A percentile compares a stretch with the other conserved stretches of the same genome.
These are phyloP conservation scores for Macrophomina phaseolina DNA, from an alignment of 2,329 filamentous ascomycete species.

Conservation along the genomic window DNA sequence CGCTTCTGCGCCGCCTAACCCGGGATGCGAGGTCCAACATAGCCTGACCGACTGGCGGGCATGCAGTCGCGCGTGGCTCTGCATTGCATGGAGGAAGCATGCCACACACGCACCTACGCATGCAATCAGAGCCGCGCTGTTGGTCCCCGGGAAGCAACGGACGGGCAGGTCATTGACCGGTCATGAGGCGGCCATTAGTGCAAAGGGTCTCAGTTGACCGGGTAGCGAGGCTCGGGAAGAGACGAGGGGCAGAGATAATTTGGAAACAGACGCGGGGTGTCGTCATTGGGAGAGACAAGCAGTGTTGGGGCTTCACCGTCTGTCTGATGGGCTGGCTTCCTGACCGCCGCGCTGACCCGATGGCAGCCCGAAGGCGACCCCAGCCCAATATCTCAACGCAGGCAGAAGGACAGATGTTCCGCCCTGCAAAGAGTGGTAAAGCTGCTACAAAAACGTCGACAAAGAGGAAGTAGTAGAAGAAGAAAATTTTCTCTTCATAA, in stretches of 20 bases:
- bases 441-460: neutral
- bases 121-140: neutral
- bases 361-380: neutral
- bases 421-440: neutral
- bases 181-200: slow-evolving; percentile 18
- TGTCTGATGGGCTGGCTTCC: neutral
- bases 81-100: neutral
- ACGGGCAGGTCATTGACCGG: neutral
- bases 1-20: too few relatives aligned
- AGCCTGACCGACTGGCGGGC: neutral
- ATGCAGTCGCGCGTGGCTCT: slow-evolving; percentile 7
- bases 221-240: neutral
- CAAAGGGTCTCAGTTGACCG: neutral
- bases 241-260: neutral
- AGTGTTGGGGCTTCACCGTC: slow-evolving; percentile 1
- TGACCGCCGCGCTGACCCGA: neutral
- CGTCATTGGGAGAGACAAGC: neutral
- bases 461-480: too few relatives aligned
- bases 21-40: too few relatives aligned
- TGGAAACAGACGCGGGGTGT: neutral
- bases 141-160: neutral
- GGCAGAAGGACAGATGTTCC: neutral
- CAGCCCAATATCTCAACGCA: neutral
- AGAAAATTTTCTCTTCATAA: neutral
- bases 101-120: neutral